Evolutionary conservation across 176 grass and related monocot species (phyloP).

Genomic region (Chloris gayana): DNA sequence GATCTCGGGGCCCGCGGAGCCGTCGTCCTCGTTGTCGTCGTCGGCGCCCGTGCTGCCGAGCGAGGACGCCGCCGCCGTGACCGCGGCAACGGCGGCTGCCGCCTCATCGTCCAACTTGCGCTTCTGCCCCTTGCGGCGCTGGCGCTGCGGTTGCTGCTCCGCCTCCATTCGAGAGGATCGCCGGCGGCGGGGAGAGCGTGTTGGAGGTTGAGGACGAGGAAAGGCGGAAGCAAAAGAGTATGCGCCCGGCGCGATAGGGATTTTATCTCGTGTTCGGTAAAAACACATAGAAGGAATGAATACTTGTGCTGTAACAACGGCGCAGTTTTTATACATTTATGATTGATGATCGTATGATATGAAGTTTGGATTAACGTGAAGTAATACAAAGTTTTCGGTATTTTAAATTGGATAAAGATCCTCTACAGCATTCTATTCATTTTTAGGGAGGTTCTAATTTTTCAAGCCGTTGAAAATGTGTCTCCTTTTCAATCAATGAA

Average conservation of each 20-base stretch:
- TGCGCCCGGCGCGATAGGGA: conserved; percentile 24
- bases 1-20: conserved; percentile 65
- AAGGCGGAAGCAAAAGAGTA: conserved; percentile 21
- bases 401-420: no score
- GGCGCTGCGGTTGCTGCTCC: conserved; percentile 51
- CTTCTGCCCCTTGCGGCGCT: conserved; percentile 81
- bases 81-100: conserved; percentile 43
- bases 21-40: conserved; percentile 58
- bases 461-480: no score
- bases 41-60: conserved; percentile 40
- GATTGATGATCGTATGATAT: no score
- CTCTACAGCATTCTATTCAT: no score
- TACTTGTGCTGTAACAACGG: not conserved
- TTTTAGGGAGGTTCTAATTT: no score
- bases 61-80: conserved; percentile 40
- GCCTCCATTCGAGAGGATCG: conserved; percentile 70
- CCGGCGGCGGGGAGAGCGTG: conserved; percentile 47
- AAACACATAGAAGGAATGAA: not conserved
- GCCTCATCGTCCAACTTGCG: conserved; percentile 74
- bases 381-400: no score
- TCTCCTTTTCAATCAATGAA: no score
- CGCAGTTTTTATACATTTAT: not conserved
- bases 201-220: conserved; percentile 38
- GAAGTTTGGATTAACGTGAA: no score
- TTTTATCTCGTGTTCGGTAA: conserved; percentile 16